A percentile compares a stretch with the other conserved stretches of the same genome.
Conservation (phyloP, 2,329 filamentous ascomycete genomes). For the Colletotrichum orchidophilum region DNA sequence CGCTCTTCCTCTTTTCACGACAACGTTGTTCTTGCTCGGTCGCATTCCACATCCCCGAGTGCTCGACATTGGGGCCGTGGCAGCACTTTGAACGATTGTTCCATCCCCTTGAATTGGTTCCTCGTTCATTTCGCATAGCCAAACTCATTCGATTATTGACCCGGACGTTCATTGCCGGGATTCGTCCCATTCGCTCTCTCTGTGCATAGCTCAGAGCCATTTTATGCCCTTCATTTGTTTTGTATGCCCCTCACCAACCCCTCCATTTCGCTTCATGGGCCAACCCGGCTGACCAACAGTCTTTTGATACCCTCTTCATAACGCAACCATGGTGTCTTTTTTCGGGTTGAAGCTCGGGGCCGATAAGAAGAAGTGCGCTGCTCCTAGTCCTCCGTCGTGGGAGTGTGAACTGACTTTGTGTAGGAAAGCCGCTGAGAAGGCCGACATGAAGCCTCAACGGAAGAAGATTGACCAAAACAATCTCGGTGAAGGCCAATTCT, state of each 20-base stretch:
- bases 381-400: background rate
- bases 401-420: background rate
- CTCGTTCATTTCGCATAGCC: conserved; percentile 2
- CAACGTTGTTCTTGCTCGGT: conserved; percentile 14
- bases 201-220: conserved; percentile 21
- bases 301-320: conserved; percentile 17
- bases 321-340: conserved; percentile 63
- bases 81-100: conserved; percentile 1
- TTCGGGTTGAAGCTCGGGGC: conserved; percentile 66
- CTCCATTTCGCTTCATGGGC: background rate
- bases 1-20: conserved; percentile 23
- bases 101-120: background rate
- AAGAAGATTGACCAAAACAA: conserved; percentile 46
- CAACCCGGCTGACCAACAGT: conserved; percentile 9
- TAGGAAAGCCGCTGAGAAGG: conserved; percentile 36
- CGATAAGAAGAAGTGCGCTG: conserved; percentile 62
- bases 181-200: background rate
- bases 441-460: conserved; percentile 37
- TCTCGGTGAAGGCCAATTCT: conserved; percentile 47
- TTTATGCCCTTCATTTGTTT: conserved; percentile 22
- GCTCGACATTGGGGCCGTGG: conserved; percentile 22
- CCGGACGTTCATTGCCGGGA: conserved; percentile 2
- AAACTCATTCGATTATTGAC: conserved; percentile 1
- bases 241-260: conserved; percentile 27
- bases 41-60: conserved; percentile 8